Percentiles rank a stretch among this genome's conserved stretches.
These are phyloP conservation scores for Acer yangbiense DNA, from an alignment of 345 rosid genomes.

Conservation along the genomic window DNA sequence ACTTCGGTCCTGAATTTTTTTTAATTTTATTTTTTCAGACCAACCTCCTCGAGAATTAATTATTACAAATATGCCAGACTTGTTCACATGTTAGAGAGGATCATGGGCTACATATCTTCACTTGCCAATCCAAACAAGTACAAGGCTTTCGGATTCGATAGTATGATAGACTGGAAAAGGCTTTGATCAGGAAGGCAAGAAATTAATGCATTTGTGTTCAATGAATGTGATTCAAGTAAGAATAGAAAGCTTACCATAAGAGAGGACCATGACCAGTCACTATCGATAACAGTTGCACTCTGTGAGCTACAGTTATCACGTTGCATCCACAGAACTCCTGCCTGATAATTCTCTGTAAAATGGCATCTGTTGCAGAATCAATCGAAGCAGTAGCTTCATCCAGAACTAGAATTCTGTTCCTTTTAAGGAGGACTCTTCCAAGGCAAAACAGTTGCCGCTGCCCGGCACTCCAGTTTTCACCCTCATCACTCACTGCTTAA, in stretches of 20 bases:
- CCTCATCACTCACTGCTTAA: conserved; percentile 66
- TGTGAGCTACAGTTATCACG: conserved; percentile 72
- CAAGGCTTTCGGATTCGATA: too few relatives aligned
- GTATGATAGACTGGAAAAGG: too few relatives aligned
- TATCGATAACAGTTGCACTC: conserved; percentile 71
- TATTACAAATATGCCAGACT: too few relatives aligned
- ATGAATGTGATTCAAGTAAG: not conserved
- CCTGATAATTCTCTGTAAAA: conserved; percentile 63
- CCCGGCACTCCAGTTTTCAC: conserved; percentile 88
- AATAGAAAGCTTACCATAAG: conserved; percentile 45
- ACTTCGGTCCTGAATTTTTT: too few relatives aligned
- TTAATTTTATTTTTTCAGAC: too few relatives aligned
- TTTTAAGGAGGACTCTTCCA: conserved; percentile 69
- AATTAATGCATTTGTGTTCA: too few relatives aligned
- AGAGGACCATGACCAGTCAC: conserved; percentile 89
- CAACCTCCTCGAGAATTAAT: too few relatives aligned
- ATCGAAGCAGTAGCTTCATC: conserved; percentile 82
- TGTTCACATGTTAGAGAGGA: too few relatives aligned
- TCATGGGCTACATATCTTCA: too few relatives aligned
- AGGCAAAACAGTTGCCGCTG: conserved; percentile 77
- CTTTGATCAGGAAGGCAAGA: too few relatives aligned
- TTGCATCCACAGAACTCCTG: conserved; percentile 69
- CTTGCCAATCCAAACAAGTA: too few relatives aligned
- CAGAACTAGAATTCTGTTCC: conserved; percentile 62
- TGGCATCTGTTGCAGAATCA: too few relatives aligned